Percentiles rank a stretch among this genome's conserved stretches.
Evolutionary conservation across 2,329 filamentous ascomycete genomes (phyloP).

Genomic region (Iodosphaeria phyllophila): DNA sequence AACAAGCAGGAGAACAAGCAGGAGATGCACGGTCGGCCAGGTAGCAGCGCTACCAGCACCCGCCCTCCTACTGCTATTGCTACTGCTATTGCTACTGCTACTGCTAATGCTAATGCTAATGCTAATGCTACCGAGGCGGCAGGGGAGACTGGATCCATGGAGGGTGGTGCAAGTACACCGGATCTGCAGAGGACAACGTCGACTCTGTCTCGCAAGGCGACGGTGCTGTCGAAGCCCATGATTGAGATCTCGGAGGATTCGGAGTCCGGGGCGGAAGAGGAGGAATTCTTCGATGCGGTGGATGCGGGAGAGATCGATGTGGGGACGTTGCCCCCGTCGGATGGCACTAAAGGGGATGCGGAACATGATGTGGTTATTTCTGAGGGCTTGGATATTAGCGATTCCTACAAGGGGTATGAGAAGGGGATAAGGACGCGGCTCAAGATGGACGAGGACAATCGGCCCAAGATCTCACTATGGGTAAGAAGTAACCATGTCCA

Average conservation of each 20-base stretch:
- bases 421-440: conserved; percentile 63
- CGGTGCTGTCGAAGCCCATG: conserved; percentile 50
- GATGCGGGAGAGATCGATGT: conserved; percentile 84
- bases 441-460: conserved; percentile 79
- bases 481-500: no score
- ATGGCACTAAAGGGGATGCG: conserved; percentile 19
- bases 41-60: conserved; percentile 17
- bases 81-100: no score
- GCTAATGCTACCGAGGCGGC: not conserved
- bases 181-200: no score
- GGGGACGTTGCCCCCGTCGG: conserved; percentile 38
- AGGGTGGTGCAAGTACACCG: not conserved
- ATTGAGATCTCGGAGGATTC: conserved; percentile 56
- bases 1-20: no score
- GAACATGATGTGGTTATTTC: conserved; percentile 27
- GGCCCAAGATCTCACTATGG: conserved; percentile 92
- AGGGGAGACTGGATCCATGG: not conserved
- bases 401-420: conserved; percentile 79
- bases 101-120: not conserved
- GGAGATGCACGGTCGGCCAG: no score
- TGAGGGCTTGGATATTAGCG: conserved; percentile 43
- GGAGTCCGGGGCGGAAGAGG: conserved; percentile 64
- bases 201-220: conserved; percentile 40
- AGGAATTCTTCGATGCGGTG: conserved; percentile 95
- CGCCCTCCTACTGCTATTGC: conserved; percentile 9